Conservation (phyloP, 1,284 basidiomycete species). For the Malassezia vespertilionis region DNA sequence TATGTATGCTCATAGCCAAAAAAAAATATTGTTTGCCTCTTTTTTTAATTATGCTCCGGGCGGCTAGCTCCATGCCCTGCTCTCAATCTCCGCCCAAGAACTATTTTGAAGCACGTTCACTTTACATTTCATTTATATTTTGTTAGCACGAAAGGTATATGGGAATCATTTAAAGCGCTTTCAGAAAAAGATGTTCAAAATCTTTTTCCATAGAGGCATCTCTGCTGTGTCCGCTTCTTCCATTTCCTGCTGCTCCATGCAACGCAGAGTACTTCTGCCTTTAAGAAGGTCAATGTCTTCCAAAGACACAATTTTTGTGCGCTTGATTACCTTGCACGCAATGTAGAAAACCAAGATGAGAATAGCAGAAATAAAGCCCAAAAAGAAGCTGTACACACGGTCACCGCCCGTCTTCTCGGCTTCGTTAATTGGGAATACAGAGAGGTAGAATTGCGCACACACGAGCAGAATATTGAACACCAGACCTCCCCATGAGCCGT, state of each 20-base stretch:
- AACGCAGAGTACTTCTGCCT: constrained; percentile 46
- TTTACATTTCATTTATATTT: no score
- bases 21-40: no score
- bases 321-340: constrained; percentile 28
- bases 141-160: no score
- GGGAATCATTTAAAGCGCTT: constrained; percentile 1
- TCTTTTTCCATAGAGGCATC: constrained; percentile 23
- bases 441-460: constrained; percentile 25
- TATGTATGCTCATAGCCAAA: no score
- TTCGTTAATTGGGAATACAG: constrained; percentile 39
- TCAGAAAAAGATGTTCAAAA: constrained; percentile 35
- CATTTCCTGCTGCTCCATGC: constrained; percentile 30
- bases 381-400: constrained; percentile 51
- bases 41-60: no score
- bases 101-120: no score
- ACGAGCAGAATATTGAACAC: constrained; percentile 35
- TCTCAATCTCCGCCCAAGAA: no score
- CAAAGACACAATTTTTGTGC: constrained; percentile 44
- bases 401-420: constrained; percentile 23
- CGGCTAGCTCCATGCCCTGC: no score
- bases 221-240: constrained; percentile 30
- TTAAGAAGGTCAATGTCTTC: constrained; percentile 53
- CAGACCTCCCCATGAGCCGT: constrained; percentile 50
- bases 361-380: constrained; percentile 48
- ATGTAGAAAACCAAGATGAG: constrained; percentile 27